A percentile compares a stretch with the other conserved stretches of the same genome.
These are phyloP conservation scores for Penicillium aurantiogriseum DNA, from an alignment of 2,329 filamentous ascomycete genomes.

Conservation along the genomic window DNA sequence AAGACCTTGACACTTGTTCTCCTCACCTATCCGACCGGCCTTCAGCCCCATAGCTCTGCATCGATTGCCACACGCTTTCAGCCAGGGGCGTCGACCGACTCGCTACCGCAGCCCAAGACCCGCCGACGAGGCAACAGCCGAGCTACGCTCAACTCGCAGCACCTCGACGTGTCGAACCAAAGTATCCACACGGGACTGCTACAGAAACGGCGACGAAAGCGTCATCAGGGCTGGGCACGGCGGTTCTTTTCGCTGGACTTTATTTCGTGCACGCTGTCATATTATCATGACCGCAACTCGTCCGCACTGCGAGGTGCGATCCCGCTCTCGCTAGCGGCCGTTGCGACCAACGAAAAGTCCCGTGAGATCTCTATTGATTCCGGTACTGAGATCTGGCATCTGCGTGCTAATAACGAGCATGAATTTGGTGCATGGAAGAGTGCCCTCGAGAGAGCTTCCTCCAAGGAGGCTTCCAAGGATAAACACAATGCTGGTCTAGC, in stretches of 20 bases:
- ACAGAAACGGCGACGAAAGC: slow-evolving; percentile 87
- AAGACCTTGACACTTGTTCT: slow-evolving; percentile 95
- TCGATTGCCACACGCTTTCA: slow-evolving; percentile 45
- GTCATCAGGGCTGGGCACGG: slow-evolving; percentile 87
- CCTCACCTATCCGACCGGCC: slow-evolving; percentile 84
- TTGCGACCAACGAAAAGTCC: slow-evolving; percentile 82
- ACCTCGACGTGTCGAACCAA: slow-evolving; percentile 25
- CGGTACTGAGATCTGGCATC: slow-evolving; percentile 94
- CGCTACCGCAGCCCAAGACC: slow-evolving; percentile 42
- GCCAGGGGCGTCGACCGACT: slow-evolving; percentile 52
- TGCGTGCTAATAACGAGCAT: slow-evolving; percentile 75
- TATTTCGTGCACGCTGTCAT: slow-evolving; percentile 88
- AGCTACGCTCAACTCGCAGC: slow-evolving; percentile 26
- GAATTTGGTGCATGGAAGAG: slow-evolving; percentile 87
- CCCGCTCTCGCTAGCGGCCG: slow-evolving; percentile 83
- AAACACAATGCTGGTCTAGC: slow-evolving; percentile 20
- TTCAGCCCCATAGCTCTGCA: slow-evolving; percentile 47
- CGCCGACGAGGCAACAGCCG: slow-evolving; percentile 33
- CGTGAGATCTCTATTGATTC: slow-evolving; percentile 96
- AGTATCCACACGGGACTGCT: slow-evolving; percentile 80
- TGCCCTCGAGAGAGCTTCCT: slow-evolving; percentile 80
- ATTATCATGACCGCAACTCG: slow-evolving; percentile 92
- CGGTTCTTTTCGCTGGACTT: slow-evolving; percentile 97
- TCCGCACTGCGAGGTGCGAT: slow-evolving; percentile 90
- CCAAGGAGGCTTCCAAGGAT: slow-evolving; percentile 48